A percentile compares a stretch with the other conserved stretches of the same genome.
phyloP scores from a whole-genome alignment of 2,329 filamentous ascomycete genomes.

The Diaporthe sp. region DNA sequence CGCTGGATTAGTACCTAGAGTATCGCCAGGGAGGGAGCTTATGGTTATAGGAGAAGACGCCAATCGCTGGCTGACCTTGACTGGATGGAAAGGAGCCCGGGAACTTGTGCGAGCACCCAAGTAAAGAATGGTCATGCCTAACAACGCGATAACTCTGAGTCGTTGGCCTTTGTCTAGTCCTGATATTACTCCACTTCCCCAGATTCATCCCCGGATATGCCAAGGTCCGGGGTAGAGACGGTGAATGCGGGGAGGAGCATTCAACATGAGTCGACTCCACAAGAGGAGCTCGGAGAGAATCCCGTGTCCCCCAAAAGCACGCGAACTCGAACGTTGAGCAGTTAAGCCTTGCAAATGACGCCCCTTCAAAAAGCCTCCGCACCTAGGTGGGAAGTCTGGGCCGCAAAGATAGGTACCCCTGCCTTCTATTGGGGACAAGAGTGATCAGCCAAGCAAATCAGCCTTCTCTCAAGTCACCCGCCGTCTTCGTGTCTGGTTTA shows the following conservation, averaged over 20 bases:
- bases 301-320: conserved; percentile 11
- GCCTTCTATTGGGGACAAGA: background rate
- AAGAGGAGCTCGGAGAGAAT: conserved; percentile 3
- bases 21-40: background rate
- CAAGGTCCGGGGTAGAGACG: conserved; percentile 8
- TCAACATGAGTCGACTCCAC: conserved; percentile 5
- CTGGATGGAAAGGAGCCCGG: background rate
- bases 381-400: background rate
- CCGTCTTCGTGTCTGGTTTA: background rate
- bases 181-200: conserved; percentile 14
- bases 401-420: background rate
- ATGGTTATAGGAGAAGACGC: background rate
- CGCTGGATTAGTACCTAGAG: background rate
- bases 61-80: background rate
- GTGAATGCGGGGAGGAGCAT: conserved; percentile 3
- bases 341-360: background rate
- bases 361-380: conserved; percentile 18
- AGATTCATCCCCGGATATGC: conserved; percentile 17
- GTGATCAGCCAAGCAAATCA: conserved; percentile 4
- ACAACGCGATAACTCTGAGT: background rate
- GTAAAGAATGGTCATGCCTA: background rate
- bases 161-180: background rate
- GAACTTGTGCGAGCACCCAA: conserved; percentile 20
- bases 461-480: background rate
- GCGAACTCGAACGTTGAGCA: background rate